A percentile compares a stretch with the other conserved stretches of the same genome.
Conservation (phyloP, 176 grass and related monocot genomes). For the Zea luxurians region DNA sequence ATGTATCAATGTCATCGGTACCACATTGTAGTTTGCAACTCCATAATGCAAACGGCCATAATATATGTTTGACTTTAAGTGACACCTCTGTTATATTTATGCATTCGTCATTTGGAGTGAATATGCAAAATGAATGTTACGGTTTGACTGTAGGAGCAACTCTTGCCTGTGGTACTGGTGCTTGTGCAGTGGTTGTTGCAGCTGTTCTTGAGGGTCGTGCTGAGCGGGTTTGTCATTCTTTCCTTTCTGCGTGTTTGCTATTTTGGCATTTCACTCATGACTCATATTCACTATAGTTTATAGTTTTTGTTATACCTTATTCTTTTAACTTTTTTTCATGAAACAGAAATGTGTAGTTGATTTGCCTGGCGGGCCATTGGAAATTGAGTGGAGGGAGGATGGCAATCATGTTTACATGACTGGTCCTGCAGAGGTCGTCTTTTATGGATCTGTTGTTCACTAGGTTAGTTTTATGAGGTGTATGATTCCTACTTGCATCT, state of each 20-base stretch:
- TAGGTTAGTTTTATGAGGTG: conserved; percentile 43
- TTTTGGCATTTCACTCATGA: conserved; percentile 1
- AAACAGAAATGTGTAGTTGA: conserved; percentile 81
- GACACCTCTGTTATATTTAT: conserved; percentile 8
- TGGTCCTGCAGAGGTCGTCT: conserved; percentile 83
- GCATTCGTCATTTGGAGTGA: background rate
- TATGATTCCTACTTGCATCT: conserved; percentile 17
- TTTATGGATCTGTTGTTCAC: conserved; percentile 63
- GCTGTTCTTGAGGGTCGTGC: conserved; percentile 83
- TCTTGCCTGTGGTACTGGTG: conserved; percentile 94
- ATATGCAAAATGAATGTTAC: conserved; percentile 33
- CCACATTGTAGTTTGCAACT: background rate
- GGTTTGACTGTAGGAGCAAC: conserved; percentile 75
- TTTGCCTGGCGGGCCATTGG: conserved; percentile 93
- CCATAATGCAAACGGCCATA: conserved; percentile 8
- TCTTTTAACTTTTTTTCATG: background rate
- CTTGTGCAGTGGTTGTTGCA: conserved; percentile 94
- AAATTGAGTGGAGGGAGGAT: conserved; percentile 86
- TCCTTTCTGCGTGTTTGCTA: background rate
- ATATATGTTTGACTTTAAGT: conserved; percentile 24
- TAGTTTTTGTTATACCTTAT: background rate
- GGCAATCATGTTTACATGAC: conserved; percentile 98
- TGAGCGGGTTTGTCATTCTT: conserved; percentile 56
- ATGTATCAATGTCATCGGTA: background rate
- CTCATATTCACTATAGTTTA: background rate